Conservation (phyloP, 1,139 yeast genomes). For the Geotrichum citri-aurantii region DNA sequence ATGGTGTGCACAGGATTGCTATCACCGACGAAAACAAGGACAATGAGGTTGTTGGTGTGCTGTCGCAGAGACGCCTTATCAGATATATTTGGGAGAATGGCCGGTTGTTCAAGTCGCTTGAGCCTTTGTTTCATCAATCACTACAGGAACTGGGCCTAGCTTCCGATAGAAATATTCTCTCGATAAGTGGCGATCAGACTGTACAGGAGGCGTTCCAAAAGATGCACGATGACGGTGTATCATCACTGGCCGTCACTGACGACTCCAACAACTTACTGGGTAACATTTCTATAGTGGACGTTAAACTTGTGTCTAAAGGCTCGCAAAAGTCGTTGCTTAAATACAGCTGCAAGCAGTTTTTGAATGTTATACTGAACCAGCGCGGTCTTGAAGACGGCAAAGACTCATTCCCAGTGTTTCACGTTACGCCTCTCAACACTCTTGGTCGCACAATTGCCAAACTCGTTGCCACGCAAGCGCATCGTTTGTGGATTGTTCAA, state of each 20-base stretch:
- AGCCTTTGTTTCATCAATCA: conserved; percentile 63
- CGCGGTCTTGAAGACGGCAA: conserved; percentile 92
- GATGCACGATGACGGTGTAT: conserved; percentile 79
- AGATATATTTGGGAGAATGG: conserved; percentile 89
- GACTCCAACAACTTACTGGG: conserved; percentile 69
- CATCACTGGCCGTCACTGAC: conserved; percentile 90
- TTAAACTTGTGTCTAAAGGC: conserved; percentile 74
- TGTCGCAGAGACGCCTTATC: conserved; percentile 82
- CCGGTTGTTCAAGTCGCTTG: conserved; percentile 73
- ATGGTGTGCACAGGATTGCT: conserved; percentile 90
- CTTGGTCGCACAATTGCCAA: conserved; percentile 89
- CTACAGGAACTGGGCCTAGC: conserved; percentile 66
- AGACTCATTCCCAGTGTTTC: conserved; percentile 94
- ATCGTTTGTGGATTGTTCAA: conserved; percentile 89
- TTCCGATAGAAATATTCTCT: conserved; percentile 55
- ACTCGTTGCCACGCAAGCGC: conserved; percentile 89
- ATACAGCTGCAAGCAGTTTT: conserved; percentile 79
- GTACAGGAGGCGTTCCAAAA: conserved; percentile 78
- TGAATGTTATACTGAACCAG: conserved; percentile 75
- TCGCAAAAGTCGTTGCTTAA: conserved; percentile 73
- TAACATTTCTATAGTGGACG: conserved; percentile 91
- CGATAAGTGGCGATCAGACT: conserved; percentile 78
- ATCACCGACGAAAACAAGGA: conserved; percentile 51
- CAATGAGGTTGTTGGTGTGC: conserved; percentile 50
- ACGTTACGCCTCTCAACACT: conserved; percentile 74